Evolutionary conservation across 2,329 filamentous ascomycete species (phyloP).

Genomic region (Nemania serpens): DNA sequence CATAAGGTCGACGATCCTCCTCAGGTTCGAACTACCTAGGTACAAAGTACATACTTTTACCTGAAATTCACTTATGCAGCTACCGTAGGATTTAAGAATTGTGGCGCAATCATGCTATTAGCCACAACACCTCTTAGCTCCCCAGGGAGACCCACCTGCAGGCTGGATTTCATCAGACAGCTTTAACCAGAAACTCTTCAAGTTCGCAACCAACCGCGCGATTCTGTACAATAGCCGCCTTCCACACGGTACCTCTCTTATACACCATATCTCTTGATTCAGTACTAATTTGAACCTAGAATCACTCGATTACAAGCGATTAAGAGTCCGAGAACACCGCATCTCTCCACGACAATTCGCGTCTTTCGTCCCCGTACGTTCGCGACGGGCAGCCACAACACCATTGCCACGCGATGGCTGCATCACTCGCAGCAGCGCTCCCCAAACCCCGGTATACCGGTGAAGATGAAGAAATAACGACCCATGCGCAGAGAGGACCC

Average conservation of each 20-base stretch:
- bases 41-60: too few relatives aligned
- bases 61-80: too few relatives aligned
- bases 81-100: too few relatives aligned
- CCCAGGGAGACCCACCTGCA: conserved; percentile 22
- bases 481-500: conserved; percentile 74
- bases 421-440: conserved; percentile 77
- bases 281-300: too few relatives aligned
- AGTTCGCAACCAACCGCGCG: conserved; percentile 6
- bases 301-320: neutral
- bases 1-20: too few relatives aligned
- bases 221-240: neutral
- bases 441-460: conserved; percentile 91
- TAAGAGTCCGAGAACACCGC: neutral
- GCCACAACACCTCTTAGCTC: conserved; percentile 14
- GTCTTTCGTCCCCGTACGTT: neutral
- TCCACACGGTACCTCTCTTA: conserved; percentile 1
- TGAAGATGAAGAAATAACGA: conserved; percentile 80
- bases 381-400: conserved; percentile 9
- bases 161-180: conserved; percentile 21
- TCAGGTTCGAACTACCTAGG: too few relatives aligned
- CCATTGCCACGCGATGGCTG: conserved; percentile 56
- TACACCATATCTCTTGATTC: neutral
- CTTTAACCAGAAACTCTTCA: conserved; percentile 30
- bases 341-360: neutral
- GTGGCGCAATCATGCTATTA: conserved; percentile 20